Evolutionary conservation across 2,329 filamentous ascomycete genomes (phyloP).

Genomic region (Lecanosticta acicola): DNA sequence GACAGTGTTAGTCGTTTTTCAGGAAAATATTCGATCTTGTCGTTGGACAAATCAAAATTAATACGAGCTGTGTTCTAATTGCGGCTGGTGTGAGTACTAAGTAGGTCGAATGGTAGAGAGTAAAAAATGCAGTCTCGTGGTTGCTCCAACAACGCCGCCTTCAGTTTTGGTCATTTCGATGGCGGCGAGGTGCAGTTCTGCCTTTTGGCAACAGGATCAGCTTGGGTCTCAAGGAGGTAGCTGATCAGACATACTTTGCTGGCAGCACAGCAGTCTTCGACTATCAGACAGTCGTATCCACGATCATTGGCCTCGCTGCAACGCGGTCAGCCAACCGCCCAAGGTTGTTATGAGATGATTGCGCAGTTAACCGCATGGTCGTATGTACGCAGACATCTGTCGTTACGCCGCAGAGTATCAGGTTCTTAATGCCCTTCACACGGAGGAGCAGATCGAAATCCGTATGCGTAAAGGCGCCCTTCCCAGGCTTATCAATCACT

Average conservation of each 20-base stretch:
- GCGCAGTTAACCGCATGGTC: slow-evolving; percentile 46
- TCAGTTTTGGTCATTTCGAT: slow-evolving; percentile 44
- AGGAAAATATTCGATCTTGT: no score
- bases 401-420: slow-evolving; percentile 51
- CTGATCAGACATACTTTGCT: no score
- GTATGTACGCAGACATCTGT: slow-evolving; percentile 53
- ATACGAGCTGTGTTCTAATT: no score
- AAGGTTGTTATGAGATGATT: no score
- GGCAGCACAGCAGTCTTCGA: slow-evolving; percentile 47
- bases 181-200: slow-evolving; percentile 38
- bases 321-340: not conserved
- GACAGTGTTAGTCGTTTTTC: no score
- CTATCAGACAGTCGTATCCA: slow-evolving; percentile 49
- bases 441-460: slow-evolving; percentile 49
- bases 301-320: slow-evolving; percentile 48
- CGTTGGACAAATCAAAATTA: no score
- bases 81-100: no score
- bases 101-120: no score
- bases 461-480: slow-evolving; percentile 50
- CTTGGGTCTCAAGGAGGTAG: no score
- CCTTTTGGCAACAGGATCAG: slow-evolving; percentile 1
- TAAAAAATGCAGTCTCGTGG: slow-evolving; percentile 17
- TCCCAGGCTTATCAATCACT: slow-evolving; percentile 52
- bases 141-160: slow-evolving; percentile 26
- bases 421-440: slow-evolving; percentile 48